phyloP scores from a whole-genome alignment of 176 grass and related monocot species.

The Themeda triandra region DNA sequence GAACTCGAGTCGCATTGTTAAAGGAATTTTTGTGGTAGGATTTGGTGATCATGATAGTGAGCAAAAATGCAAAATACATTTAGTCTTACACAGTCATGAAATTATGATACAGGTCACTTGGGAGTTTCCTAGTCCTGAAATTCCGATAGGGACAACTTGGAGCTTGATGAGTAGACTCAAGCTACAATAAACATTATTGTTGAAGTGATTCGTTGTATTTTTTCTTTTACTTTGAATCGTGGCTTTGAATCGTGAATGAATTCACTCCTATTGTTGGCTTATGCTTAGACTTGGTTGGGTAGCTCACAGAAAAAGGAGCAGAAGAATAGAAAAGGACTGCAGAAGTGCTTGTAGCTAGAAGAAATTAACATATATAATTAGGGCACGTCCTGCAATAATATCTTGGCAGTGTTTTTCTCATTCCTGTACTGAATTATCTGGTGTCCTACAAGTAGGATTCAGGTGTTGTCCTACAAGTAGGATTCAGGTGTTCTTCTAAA shows the following conservation, averaged over 20 bases:
- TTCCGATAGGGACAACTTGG: not conserved
- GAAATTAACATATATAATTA: not conserved
- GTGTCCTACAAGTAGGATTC: not conserved
- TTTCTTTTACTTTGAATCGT: not conserved
- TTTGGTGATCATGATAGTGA: not conserved
- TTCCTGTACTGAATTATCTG: not conserved
- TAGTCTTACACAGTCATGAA: not conserved
- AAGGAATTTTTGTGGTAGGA: not conserved
- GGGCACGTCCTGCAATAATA: not conserved
- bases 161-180: not conserved
- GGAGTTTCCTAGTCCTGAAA: not conserved
- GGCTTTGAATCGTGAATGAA: not conserved
- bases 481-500: not conserved
- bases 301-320: not conserved
- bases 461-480: too few relatives aligned
- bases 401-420: not conserved
- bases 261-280: not conserved
- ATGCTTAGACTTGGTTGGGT: too few relatives aligned
- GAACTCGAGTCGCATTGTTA: not conserved
- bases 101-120: not conserved
- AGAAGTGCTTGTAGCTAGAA: not conserved
- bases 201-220: not conserved
- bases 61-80: not conserved
- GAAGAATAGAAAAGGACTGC: not conserved
- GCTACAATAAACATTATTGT: not conserved